Evolutionary conservation across 1,139 yeast species (phyloP).

Genomic region (Candida sp.): DNA sequence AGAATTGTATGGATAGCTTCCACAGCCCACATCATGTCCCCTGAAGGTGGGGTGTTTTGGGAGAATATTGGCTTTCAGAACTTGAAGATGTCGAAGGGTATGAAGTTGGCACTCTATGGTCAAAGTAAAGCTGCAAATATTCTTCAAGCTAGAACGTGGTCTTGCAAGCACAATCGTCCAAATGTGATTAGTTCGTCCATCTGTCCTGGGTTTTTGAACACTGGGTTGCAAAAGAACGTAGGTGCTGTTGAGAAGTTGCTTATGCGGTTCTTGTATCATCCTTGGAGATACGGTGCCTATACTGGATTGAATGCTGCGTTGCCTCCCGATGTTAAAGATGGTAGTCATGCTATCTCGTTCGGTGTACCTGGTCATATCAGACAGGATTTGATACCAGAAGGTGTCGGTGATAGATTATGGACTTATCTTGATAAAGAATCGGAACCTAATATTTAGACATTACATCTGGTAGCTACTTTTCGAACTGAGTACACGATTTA

Average conservation of each 20-base stretch:
- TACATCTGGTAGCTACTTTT: too few relatives aligned
- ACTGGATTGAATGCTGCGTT: slow-evolving; percentile 26
- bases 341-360: slow-evolving; percentile 24
- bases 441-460: slow-evolving; percentile 9
- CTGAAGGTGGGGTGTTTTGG: slow-evolving; percentile 45
- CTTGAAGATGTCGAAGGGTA: slow-evolving; percentile 3
- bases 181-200: slow-evolving; percentile 37
- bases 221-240: slow-evolving; percentile 43
- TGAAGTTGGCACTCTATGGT: slow-evolving; percentile 30
- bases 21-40: slow-evolving; percentile 36
- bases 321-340: slow-evolving; percentile 19
- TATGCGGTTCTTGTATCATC: slow-evolving; percentile 7
- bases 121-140: slow-evolving; percentile 53
- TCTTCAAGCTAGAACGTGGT: slow-evolving; percentile 48
- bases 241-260: slow-evolving; percentile 10
- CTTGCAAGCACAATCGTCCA: slow-evolving; percentile 35
- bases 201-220: slow-evolving; percentile 51
- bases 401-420: slow-evolving; percentile 17
- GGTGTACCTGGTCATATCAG: slow-evolving; percentile 23
- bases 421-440: slow-evolving; percentile 12
- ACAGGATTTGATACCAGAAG: slow-evolving; percentile 13
- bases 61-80: slow-evolving; percentile 31
- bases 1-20: slow-evolving; percentile 56
- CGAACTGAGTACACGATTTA: not conserved
- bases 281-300: slow-evolving; percentile 21